phyloP scores from a whole-genome alignment of 768 basidiomycete genomes.

The Trichaptum fuscoviolaceum region DNA sequence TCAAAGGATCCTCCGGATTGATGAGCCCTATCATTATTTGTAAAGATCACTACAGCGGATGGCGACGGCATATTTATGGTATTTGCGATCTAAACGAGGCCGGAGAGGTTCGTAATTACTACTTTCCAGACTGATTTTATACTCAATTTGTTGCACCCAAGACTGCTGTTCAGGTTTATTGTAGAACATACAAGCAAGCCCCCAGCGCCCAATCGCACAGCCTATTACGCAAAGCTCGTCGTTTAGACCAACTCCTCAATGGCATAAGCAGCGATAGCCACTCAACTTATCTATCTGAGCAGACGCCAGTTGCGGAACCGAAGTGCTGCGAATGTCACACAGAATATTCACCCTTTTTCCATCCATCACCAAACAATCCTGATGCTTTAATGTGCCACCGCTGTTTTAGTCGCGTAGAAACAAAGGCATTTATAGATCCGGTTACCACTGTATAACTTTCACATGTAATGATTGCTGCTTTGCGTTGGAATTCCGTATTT shows the following conservation, averaged over 20 bases:
- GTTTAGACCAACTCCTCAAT: slow-evolving; percentile 70
- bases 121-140: background rate
- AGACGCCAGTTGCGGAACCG: slow-evolving; percentile 23
- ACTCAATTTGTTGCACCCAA: slow-evolving; percentile 24
- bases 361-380: slow-evolving; percentile 27
- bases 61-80: slow-evolving; percentile 68
- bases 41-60: slow-evolving; percentile 54
- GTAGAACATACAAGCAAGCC: slow-evolving; percentile 79
- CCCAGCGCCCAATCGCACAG: slow-evolving; percentile 69
- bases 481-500: background rate
- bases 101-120: slow-evolving; percentile 57
- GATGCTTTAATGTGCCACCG: background rate
- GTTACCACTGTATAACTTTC: background rate
- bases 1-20: slow-evolving; percentile 72
- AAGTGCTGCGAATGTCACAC: slow-evolving; percentile 59
- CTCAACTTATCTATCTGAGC: slow-evolving; percentile 9
- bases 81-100: slow-evolving; percentile 82
- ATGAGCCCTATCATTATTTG: slow-evolving; percentile 78
- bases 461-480: background rate
- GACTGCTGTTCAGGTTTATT: slow-evolving; percentile 90
- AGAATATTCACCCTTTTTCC: slow-evolving; percentile 72
- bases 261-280: slow-evolving; percentile 32
- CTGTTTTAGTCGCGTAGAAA: background rate
- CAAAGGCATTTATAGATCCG: background rate
- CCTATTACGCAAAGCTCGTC: slow-evolving; percentile 81